Conservation (phyloP, 495 filamentous ascomycete species). For the Penicillium odoratum region DNA sequence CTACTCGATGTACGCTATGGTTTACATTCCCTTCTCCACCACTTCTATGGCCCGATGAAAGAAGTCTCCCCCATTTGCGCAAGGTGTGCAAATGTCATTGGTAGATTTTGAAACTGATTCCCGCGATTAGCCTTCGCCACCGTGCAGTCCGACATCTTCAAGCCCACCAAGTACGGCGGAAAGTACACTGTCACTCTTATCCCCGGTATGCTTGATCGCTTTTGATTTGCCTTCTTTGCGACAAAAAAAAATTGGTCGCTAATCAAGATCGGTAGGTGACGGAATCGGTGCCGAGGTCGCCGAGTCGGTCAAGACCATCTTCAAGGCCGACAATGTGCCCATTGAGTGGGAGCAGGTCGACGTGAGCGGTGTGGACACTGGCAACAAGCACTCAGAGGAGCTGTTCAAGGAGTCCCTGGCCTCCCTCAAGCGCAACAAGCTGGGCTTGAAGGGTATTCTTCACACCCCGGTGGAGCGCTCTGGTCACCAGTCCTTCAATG, state of each 20-base stretch:
- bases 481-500: constrained; percentile 99
- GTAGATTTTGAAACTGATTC: background rate
- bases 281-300: constrained; percentile 98
- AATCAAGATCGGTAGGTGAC: constrained; percentile 58
- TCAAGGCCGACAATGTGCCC: constrained; percentile 98
- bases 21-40: background rate
- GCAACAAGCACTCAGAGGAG: constrained; percentile 86
- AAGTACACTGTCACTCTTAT: constrained; percentile 99
- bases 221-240: background rate
- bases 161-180: constrained; percentile 97
- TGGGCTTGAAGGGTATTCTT: constrained; percentile 93
- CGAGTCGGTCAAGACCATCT: constrained; percentile 96
- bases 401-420: constrained; percentile 93
- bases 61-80: background rate
- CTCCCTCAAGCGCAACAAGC: constrained; percentile 95
- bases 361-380: constrained; percentile 86
- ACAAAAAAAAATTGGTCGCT: background rate
- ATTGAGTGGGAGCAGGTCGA: constrained; percentile 99
- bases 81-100: background rate
- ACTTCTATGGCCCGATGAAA: background rate
- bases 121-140: constrained; percentile 60
- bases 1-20: constrained; percentile 45
- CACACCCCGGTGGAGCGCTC: constrained; percentile 96
- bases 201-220: constrained; percentile 61
- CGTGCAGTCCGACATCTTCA: constrained; percentile 86